Conservation (phyloP, 2,329 filamentous ascomycete genomes). For the Talaromyces sp. region DNA sequence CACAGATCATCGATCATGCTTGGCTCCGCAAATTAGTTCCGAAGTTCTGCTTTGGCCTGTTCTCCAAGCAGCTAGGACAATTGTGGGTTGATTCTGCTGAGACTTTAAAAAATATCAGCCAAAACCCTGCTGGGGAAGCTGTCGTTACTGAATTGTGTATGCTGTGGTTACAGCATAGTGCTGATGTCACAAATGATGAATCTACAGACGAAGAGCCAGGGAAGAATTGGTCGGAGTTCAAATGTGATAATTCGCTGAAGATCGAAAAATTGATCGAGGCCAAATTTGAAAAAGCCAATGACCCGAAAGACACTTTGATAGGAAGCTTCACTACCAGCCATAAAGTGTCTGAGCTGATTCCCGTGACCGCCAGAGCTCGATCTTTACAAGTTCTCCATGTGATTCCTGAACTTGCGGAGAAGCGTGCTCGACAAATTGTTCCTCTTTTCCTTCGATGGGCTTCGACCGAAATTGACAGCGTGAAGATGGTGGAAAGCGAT, state of each 20-base stretch:
- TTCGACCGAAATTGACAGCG: conserved; percentile 48
- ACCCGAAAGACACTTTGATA: conserved; percentile 58
- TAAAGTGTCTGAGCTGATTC: conserved; percentile 26
- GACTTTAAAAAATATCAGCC: conserved; percentile 70
- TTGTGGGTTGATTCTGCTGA: conserved; percentile 81
- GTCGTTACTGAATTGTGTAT: conserved; percentile 69
- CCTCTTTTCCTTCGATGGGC: conserved; percentile 83
- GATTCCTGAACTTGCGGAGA: conserved; percentile 76
- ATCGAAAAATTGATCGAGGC: conserved; percentile 54
- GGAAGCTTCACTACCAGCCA: conserved; percentile 64
- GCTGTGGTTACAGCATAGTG: conserved; percentile 61
- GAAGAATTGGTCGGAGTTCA: conserved; percentile 57
- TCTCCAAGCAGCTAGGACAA: conserved; percentile 79
- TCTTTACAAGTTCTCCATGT: conserved; percentile 74
- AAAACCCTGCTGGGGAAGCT: conserved; percentile 68
- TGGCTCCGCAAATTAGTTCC: conserved; percentile 72
- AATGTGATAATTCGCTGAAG: conserved; percentile 71
- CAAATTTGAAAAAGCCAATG: conserved; percentile 52
- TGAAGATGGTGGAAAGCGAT: conserved; percentile 23
- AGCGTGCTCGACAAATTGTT: conserved; percentile 76
- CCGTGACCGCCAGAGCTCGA: conserved; percentile 63
- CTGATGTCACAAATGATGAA: neutral
- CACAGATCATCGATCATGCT: conserved; percentile 54
- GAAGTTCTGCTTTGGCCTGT: conserved; percentile 79
- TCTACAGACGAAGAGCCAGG: conserved; percentile 24